Evolutionary conservation across 2,329 filamentous ascomycete species (phyloP), one percentile per base, ranked within the genome.

Genomic region (Epichloe coenophiala): DNA sequence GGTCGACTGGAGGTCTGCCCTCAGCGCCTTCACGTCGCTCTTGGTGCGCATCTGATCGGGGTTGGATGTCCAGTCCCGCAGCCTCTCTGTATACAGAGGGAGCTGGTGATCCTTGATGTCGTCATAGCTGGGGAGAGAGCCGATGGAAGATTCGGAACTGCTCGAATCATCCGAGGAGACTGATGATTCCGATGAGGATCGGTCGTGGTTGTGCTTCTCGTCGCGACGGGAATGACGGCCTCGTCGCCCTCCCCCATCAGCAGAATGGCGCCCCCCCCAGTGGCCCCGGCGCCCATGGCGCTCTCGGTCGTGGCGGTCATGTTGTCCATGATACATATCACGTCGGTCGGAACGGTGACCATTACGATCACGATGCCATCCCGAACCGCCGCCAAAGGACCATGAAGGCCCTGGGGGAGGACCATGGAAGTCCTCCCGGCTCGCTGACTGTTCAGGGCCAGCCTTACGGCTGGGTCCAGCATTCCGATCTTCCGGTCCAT

Each of bases 41-140:
- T 65, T 72, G 8, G 71, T 77, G 54, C 76, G 69, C 5, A 69
- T 66, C 47, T 74, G 66, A 0, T 77, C 70, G 0, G 77, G 75
- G 38, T 71, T 66, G 8, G 68, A 62, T 2, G 77, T 67, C 75
- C 76, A 81, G 7, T 66, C 60, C 21, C 66, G 56, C 15, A 82
- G 64, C 3, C 68, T 68, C 12, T 66, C 59, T 44, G 68, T 68
- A 13, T 72, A 70, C 1, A 72, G 53, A 2, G 74, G 70, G 1
- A 80, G 64, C 59, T 79, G 76, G 17, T 64, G 58, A 48, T 72
- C 71, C 12, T 60, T 61, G 2, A 81, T 64, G 41, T 75, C 69
- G 51, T 78, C 73, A 57, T 73, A 74, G 49, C 74, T 70, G 0
- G 76, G 75, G 1, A 81, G 71, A 2, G 75, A 78, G 37, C 72